A percentile compares a stretch with the other conserved stretches of the same genome.
Conservation (phyloP, 192 early-diverging fungal species). For the Paraglomus occultum region DNA sequence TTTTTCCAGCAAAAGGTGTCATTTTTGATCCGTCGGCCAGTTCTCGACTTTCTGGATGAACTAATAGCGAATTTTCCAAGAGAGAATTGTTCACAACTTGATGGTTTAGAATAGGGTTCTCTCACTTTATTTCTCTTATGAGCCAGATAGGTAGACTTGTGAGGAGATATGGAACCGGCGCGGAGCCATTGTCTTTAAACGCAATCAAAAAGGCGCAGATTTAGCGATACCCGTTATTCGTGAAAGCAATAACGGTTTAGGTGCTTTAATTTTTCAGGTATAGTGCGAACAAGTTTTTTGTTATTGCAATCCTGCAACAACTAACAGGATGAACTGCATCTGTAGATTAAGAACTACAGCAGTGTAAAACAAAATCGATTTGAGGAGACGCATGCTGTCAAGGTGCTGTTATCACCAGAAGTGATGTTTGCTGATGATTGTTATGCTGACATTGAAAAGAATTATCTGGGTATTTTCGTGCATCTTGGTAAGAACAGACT, state of each 20-base stretch:
- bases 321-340: neutral
- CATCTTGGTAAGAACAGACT: neutral
- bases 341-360: slow-evolving; percentile 7
- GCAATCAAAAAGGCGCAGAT: slow-evolving; percentile 1
- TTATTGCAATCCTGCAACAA: neutral
- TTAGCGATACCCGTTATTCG: neutral
- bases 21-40: too few species aligned
- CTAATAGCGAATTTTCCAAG: too few species aligned
- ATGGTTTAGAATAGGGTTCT: slow-evolving; percentile 2
- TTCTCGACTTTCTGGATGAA: too few species aligned
- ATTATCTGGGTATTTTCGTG: slow-evolving; percentile 1
- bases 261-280: neutral
- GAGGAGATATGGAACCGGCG: neutral
- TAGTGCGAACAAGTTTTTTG: neutral
- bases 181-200: slow-evolving; percentile 2
- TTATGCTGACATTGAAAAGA: neutral
- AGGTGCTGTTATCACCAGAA: neutral
- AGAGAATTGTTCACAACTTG: too few species aligned
- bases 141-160: neutral
- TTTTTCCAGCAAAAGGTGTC: too few species aligned
- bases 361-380: slow-evolving; percentile 3
- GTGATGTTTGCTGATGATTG: slow-evolving; percentile 13
- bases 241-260: neutral
- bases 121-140: slow-evolving; percentile 4
- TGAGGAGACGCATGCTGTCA: neutral